Percentiles rank a stretch among this genome's conserved stretches.
Conservation (phyloP, 164 flowering plant species). For the Magnolia kwangsiensis region DNA sequence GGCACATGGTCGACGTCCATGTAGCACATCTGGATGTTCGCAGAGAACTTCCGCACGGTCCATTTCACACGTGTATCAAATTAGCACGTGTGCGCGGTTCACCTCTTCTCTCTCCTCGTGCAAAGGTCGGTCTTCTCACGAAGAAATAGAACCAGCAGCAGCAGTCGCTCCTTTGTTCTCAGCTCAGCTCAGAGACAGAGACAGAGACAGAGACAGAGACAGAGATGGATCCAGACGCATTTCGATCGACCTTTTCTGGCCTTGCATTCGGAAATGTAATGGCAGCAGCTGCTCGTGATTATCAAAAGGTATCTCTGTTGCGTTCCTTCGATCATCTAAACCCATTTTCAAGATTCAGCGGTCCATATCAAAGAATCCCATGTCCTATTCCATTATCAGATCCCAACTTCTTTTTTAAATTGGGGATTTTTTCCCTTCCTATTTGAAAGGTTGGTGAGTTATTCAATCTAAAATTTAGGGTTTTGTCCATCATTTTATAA, state of each 20-base stretch:
- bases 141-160: too few species aligned
- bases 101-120: too few species aligned
- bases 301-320: conserved; percentile 37
- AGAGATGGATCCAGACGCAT: conserved; percentile 46
- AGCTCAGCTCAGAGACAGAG: neutral
- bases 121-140: too few species aligned
- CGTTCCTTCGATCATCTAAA: neutral
- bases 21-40: too few species aligned
- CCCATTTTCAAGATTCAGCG: neutral
- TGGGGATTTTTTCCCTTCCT: neutral
- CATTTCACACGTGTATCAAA: too few species aligned
- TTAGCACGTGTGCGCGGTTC: too few species aligned
- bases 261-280: conserved; percentile 46
- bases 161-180: too few species aligned
- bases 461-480: neutral
- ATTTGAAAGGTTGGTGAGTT: neutral
- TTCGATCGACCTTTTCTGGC: conserved; percentile 34
- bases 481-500: neutral
- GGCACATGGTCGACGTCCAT: too few species aligned
- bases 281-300: conserved; percentile 57
- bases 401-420: neutral
- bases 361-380: neutral
- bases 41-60: too few species aligned
- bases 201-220: neutral
- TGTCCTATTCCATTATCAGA: neutral